Evolutionary conservation across 345 rosid genomes (phyloP), one percentile per base, ranked within the genome.

Genomic region (Nephelium lappaceum): DNA sequence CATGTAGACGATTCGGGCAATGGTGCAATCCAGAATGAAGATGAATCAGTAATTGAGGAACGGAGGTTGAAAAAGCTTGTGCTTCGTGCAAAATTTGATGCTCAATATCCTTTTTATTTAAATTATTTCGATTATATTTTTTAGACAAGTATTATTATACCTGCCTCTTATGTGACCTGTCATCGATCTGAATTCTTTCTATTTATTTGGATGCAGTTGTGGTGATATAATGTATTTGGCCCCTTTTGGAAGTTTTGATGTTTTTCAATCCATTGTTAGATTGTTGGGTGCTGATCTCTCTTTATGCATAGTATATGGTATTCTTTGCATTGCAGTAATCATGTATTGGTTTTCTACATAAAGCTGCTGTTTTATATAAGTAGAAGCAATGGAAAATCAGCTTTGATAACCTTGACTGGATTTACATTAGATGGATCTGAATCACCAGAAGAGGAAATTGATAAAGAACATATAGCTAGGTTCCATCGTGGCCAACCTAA

Each of bases 31-130:
- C 83, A 85, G 73, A 84, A 81, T 18, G 93, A 91, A 81, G 88
- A 89, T 77, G 83, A 81, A 74, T 79, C 79, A 72, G 88, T 16
- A 24, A 23, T 11, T 58, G 90, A 91, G 85, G 88, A 87, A 84
- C 88, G 99, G 77, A 91, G 82, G 82, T 78, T 88, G 42, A 93
- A 95, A 84, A 95, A 95, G 88, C 93, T 93, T 58, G 95, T 95
- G 41, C 86, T 83, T 27, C 95, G 95, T 77, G 93, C 93, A 80
- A 86, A 85, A 77, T 93, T 93, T 74, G 95, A 93, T 81, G 71
- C 93, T 74, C 85, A 90, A 95, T 95, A 95, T 95, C 99, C 99
- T 93, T 93, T 83, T 87, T 27, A 58, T 19, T 77, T 76, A 47
- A 25, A 25, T 55, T 27, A n/a, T 66, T 69, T 79, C 53, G 67